Percentiles rank a stretch among this genome's conserved stretches.
Evolutionary conservation across 805 yeast species (phyloP).

Genomic region (Candida sanyiensis): DNA sequence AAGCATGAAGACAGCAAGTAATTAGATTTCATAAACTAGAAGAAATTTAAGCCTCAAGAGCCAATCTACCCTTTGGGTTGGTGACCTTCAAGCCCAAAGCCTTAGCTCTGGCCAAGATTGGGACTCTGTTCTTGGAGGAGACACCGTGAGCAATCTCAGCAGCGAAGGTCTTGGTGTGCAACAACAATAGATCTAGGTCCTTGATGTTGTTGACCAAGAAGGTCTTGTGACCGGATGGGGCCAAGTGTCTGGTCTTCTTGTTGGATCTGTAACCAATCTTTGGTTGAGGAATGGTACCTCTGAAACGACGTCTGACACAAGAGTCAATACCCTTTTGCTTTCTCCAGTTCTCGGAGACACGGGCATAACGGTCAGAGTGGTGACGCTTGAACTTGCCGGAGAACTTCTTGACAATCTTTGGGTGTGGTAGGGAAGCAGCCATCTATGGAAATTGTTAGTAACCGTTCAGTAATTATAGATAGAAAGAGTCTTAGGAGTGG

Average conservation of each 20-base stretch:
- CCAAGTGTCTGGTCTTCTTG: conserved; percentile 95
- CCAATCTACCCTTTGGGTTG: conserved; percentile 98
- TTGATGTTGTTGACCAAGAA: conserved; percentile 87
- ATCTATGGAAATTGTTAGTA: conserved; percentile 41
- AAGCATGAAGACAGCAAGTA: conserved; percentile 3
- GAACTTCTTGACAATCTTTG: conserved; percentile 99
- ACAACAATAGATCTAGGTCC: conserved; percentile 90
- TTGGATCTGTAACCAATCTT: conserved; percentile 99
- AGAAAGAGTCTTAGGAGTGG: too few relatives aligned
- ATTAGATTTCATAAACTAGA: conserved; percentile 4
- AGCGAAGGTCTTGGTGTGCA: conserved; percentile 98
- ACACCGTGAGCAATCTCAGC: conserved; percentile 99
- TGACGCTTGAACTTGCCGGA: conserved; percentile 99
- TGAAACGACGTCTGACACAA: conserved; percentile 99
- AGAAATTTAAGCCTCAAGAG: conserved; percentile 82
- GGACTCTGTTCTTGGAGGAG: conserved; percentile 97
- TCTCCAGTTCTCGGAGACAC: conserved; percentile 99
- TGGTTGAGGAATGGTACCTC: conserved; percentile 99
- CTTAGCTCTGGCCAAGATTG: conserved; percentile 93
- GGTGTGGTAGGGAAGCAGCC: conserved; percentile 98
- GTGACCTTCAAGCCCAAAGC: conserved; percentile 98
- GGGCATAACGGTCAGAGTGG: conserved; percentile 99
- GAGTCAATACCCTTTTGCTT: conserved; percentile 99
- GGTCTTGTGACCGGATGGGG: conserved; percentile 97
- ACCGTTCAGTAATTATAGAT: too few relatives aligned